Base-by-base conservation (phyloP, 306 rosid species). In the Castanopsis chinensis region DNA sequence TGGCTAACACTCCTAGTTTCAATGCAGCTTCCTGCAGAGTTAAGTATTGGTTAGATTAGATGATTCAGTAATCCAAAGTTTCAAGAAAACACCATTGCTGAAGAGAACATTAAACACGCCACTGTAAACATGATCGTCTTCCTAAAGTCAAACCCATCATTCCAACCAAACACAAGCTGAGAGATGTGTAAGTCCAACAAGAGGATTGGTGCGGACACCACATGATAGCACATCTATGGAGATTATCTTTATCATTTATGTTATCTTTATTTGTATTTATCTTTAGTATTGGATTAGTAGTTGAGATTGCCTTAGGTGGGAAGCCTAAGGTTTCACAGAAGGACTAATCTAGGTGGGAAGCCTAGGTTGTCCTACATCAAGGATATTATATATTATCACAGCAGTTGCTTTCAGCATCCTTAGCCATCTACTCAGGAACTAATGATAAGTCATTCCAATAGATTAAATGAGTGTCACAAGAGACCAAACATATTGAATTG, bases 11-110 rank as follows among this genome's bases (percentile, higher is more conserved):
- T 83, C 94, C 91, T 49, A 96, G 98, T 81, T 92, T 91, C 86
- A 96, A 71, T 51, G 99, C 99, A 80, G 99, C 94, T 70, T 96
- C 98, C 98, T 96, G 87, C 74, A 88, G 59, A 69, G 70, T 76
- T 60, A 76, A 61, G 79, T 78, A 69, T 13, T 43, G 3, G 25
- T 76, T 60, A 67, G 69, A 56, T 72, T 71, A 28, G 23, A 67
- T 33, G 79, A n/a, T 55, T 77, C 55, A 81, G 82, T 12, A 20
- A 72, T 55, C 18, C 17, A 59, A 63, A 58, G n/a, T 21, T 28
- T 28, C 61, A 49, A 28, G 57, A 17, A 15, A 35, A 11, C 56
- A 56, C 6, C 27, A 76, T 75, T 57, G 72, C 23, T 43, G 30
- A 55, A 76, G 15, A 69, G 55, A 60, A 73, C 63, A 77, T 18